Evolutionary conservation across 2,329 filamentous ascomycete species (phyloP), one percentile per base, ranked within the genome.

Genomic region (Neofusicoccum kwambonambiense): DNA sequence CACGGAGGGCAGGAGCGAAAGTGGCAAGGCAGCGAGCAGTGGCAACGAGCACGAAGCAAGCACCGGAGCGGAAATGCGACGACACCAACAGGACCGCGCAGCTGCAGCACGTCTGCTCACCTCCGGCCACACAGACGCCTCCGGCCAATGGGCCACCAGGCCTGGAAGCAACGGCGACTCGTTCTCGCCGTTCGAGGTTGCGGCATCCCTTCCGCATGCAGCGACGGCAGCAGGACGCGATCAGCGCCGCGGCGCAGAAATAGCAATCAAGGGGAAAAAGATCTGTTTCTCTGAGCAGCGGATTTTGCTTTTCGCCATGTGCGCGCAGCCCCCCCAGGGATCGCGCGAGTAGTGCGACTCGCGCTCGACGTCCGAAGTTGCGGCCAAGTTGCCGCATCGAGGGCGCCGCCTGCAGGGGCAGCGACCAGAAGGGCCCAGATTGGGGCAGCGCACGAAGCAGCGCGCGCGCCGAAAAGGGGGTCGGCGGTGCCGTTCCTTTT

Each of bases 331-430:
- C 8, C 35, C 9, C 37, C 37, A 39, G 39, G 39, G 52, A 45
- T 57, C 11, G 12, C 13, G 52, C 22, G 22, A 19, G 12, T 44
- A 58, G 35, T 31, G 54, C 54, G 54, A 58, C 39, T 58, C 54
- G 22, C 27, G 54, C 54, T 58, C 54, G 39, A 45, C 39, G 54
- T 58, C 39, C 39, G 54, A 58, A 58, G 54, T 58, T 58, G 54
- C 54, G 54, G 54, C 4, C 22, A 17, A 34, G 15, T 34, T 58
- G 22, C 54, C 54, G 22, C 12, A 44, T 44, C 41, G 3, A 15
- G 54, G 15, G 54, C 39, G 39, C 19, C 17, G 8, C 15, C 39
- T 42, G 54, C 15, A 45, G 27, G 52, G 37, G 19, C 11, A 11
- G 17, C 9, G 51, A 22, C n/a, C 5, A 13, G 35, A n/a, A 6